Conservation (phyloP, 1,284 basidiomycete genomes). For the Pyrrhoderma noxium region DNA sequence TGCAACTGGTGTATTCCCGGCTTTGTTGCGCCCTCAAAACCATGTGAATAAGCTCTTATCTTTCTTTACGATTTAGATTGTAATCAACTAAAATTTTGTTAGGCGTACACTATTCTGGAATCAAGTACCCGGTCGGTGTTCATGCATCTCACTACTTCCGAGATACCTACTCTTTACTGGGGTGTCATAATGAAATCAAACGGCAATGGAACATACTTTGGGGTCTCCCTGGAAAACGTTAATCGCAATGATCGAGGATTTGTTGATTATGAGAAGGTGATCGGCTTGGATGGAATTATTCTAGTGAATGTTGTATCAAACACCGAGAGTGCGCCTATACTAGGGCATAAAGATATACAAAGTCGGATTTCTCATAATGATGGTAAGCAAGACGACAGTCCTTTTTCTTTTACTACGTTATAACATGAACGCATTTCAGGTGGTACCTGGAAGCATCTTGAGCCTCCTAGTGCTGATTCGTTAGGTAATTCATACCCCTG, state of each 20-base stretch:
- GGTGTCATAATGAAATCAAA: constrained; percentile 95
- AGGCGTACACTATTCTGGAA: constrained; percentile 93
- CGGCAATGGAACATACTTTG: constrained; percentile 96
- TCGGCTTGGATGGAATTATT: constrained; percentile 92
- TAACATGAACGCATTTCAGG: constrained; percentile 45
- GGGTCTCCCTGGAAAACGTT: constrained; percentile 78
- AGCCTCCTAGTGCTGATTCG: constrained; percentile 73
- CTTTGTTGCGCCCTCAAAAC: constrained; percentile 81
- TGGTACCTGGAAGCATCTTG: constrained; percentile 80
- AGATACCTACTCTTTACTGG: constrained; percentile 69
- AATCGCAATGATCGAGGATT: constrained; percentile 85
- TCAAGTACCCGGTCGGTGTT: constrained; percentile 91
- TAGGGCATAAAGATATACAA: constrained; percentile 73
- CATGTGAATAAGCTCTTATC: constrained; percentile 53
- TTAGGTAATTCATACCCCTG: constrained; percentile 74
- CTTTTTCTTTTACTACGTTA: neutral
- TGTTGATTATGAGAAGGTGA: constrained; percentile 98
- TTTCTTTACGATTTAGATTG: too few species aligned
- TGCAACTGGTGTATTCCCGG: constrained; percentile 84
- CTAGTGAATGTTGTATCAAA: constrained; percentile 89
- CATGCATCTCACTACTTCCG: constrained; percentile 90
- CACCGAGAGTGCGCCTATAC: constrained; percentile 65
- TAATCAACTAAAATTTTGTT: constrained; percentile 10
- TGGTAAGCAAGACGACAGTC: constrained; percentile 38
- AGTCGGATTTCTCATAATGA: constrained; percentile 95